Conservation (phyloP, 2,329 filamentous ascomycete genomes). For the Trichoderma polysporum region DNA sequence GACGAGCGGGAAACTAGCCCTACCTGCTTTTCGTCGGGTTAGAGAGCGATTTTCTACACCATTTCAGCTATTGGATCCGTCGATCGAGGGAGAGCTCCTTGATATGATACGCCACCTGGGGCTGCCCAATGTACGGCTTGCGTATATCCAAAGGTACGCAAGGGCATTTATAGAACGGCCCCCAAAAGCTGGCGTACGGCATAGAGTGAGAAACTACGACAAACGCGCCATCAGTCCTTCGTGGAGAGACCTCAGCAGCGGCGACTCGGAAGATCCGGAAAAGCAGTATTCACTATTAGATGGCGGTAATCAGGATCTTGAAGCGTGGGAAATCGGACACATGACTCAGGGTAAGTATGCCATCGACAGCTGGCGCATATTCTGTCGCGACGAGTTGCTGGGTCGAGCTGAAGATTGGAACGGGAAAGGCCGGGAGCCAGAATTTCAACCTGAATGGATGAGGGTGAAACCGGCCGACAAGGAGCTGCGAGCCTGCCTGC, state of each 20-base stretch:
- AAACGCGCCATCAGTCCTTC: constrained; percentile 33
- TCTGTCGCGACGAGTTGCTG: constrained; percentile 77
- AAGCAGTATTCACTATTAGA: neutral
- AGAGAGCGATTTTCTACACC: constrained; percentile 69
- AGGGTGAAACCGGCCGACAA: constrained; percentile 80
- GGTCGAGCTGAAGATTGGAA: constrained; percentile 66
- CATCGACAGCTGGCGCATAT: constrained; percentile 89
- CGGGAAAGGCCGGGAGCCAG: constrained; percentile 50
- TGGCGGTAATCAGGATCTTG: constrained; percentile 26
- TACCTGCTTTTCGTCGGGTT: constrained; percentile 71
- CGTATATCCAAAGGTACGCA: constrained; percentile 68
- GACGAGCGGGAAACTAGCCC: constrained; percentile 70
- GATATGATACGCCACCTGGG: constrained; percentile 69
- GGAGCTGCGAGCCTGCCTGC: constrained; percentile 80
- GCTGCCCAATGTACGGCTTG: constrained; percentile 65
- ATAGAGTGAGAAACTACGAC: constrained; percentile 51
- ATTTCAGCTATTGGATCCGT: constrained; percentile 56
- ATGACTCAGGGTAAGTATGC: constrained; percentile 81
- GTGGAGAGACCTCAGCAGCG: neutral
- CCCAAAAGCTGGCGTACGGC: constrained; percentile 58
- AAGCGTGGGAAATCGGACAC: constrained; percentile 81
- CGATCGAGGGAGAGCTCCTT: constrained; percentile 50
- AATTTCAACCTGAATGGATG: constrained; percentile 88
- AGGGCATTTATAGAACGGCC: constrained; percentile 64
- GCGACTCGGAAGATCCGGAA: constrained; percentile 11